These are phyloP conservation scores for Cercophora sp. DNA, from an alignment of 495 filamentous ascomycete genomes.

Conservation along the genomic window DNA sequence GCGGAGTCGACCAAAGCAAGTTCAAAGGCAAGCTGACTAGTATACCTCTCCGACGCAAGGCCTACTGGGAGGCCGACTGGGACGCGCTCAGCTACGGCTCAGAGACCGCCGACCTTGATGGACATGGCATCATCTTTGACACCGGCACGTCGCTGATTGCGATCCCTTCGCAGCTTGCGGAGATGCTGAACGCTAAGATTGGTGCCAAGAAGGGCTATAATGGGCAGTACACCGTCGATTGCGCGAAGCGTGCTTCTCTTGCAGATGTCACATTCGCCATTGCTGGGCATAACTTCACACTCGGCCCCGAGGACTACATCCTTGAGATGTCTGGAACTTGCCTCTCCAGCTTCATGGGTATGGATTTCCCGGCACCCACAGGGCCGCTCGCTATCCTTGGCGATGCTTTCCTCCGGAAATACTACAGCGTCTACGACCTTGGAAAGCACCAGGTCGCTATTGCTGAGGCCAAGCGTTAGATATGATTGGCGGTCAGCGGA, in stretches of 20 bases:
- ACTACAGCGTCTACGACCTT: constrained; percentile 95
- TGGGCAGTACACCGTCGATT: constrained; percentile 94
- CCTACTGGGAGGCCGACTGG: constrained; percentile 99
- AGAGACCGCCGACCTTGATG: constrained; percentile 76
- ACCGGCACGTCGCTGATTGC: constrained; percentile 98
- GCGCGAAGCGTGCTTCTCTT: constrained; percentile 72
- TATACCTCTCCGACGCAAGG: constrained; percentile 94
- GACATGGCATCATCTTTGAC: constrained; percentile 95
- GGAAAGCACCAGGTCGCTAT: constrained; percentile 81
- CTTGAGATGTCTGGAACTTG: constrained; percentile 92
- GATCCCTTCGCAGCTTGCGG: constrained; percentile 85
- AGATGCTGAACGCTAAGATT: constrained; percentile 96
- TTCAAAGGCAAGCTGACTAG: constrained; percentile 88
- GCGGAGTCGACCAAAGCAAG: constrained; percentile 81
- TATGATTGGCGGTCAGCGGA: no score
- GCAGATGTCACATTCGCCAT: constrained; percentile 89
- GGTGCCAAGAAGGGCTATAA: constrained; percentile 95
- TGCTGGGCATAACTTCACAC: constrained; percentile 83
- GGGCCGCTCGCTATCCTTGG: constrained; percentile 95
- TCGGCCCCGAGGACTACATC: constrained; percentile 87
- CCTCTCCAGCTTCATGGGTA: constrained; percentile 96
- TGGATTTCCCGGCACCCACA: constrained; percentile 90
- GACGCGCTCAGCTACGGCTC: constrained; percentile 86
- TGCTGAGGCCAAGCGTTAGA: constrained; percentile 66
- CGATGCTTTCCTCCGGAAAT: constrained; percentile 94